A percentile compares a stretch with the other conserved stretches of the same genome.
These are phyloP conservation scores for Gynochthodes officinalis DNA, from an alignment of 257 asterid species.

Conservation along the genomic window DNA sequence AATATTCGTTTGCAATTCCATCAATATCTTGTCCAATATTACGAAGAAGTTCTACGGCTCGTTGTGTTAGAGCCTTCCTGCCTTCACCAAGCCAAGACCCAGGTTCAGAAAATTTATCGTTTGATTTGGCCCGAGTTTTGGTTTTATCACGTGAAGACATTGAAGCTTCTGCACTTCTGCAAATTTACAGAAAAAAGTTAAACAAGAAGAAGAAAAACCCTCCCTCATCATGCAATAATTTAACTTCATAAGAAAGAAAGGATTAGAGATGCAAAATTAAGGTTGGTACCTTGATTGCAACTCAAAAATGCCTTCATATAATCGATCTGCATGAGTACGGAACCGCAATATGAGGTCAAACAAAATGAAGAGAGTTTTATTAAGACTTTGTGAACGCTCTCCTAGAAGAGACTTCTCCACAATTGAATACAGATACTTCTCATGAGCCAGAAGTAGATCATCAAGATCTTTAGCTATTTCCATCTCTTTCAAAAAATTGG, in stretches of 20 bases:
- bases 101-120: constrained; percentile 52
- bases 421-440: constrained; percentile 76
- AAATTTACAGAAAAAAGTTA: constrained; percentile 21
- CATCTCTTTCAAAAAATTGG: constrained; percentile 80
- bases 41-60: constrained; percentile 78
- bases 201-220: not conserved
- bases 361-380: constrained; percentile 63
- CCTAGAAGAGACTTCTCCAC: constrained; percentile 97
- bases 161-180: constrained; percentile 58
- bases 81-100: constrained; percentile 95
- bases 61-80: constrained; percentile 77
- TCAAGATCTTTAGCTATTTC: constrained; percentile 93
- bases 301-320: constrained; percentile 89
- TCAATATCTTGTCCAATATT: constrained; percentile 78
- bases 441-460: constrained; percentile 87
- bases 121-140: constrained; percentile 45
- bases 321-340: constrained; percentile 86
- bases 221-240: constrained; percentile 5
- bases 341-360: constrained; percentile 85
- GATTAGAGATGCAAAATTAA: constrained; percentile 14
- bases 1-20: constrained; percentile 72
- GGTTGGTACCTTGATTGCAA: constrained; percentile 76
- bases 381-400: constrained; percentile 73
- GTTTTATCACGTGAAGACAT: constrained; percentile 43
- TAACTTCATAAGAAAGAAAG: constrained; percentile 11